Conservation (phyloP, 106 monocot species). For the Phalaenopsis aphrodite region DNA sequence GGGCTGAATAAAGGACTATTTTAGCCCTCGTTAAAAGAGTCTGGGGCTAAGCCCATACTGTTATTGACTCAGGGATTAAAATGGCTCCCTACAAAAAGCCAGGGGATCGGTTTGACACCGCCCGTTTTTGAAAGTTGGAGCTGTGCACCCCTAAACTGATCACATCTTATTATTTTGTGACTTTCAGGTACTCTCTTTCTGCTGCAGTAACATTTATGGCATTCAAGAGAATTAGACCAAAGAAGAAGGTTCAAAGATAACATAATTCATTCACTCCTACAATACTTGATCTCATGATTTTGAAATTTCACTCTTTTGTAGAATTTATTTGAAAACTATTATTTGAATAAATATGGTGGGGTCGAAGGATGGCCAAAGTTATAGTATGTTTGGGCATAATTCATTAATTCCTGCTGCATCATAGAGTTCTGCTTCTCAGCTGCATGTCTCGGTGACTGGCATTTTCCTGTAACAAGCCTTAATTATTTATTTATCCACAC, state of each 20-base stretch:
- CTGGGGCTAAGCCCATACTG: too few species aligned
- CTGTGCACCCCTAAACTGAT: neutral
- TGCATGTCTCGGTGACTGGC: too few species aligned
- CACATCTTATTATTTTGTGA: neutral
- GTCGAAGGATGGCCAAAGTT: neutral
- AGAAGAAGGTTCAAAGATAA: slow-evolving; percentile 43
- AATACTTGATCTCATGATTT: neutral
- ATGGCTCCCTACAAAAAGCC: too few species aligned
- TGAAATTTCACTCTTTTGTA: neutral
- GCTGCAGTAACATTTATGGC: slow-evolving; percentile 89
- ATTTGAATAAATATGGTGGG: neutral
- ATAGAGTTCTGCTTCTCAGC: too few species aligned
- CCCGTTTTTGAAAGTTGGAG: too few species aligned
- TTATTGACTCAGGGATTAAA: too few species aligned
- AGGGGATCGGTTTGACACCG: too few species aligned
- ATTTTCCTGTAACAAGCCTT: too few species aligned
- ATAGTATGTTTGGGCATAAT: neutral
- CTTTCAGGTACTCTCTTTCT: slow-evolving; percentile 76
- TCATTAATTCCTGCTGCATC: neutral
- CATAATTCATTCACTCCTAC: neutral
- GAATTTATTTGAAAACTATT: neutral
- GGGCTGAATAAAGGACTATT: too few species aligned
- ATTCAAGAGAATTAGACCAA: slow-evolving; percentile 55
- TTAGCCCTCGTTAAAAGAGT: too few species aligned
- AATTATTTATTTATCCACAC: too few species aligned